Base-by-base conservation (phyloP, 805 yeast genomes). In the Teunomyces gatunensis region DNA sequence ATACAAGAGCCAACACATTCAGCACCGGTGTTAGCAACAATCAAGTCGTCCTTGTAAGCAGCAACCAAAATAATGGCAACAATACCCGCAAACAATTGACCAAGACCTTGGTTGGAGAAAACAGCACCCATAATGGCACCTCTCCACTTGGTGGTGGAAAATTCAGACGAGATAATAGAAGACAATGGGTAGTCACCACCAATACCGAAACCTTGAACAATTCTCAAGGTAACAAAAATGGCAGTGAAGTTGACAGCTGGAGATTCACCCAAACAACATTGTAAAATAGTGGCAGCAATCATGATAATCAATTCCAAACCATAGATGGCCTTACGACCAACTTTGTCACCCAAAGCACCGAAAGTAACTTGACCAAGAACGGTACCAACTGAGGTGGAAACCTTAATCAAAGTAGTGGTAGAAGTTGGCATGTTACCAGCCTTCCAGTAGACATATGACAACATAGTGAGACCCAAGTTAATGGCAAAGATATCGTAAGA, bases 51-150 rank as follows among this genome's bases (percentile, higher is more conserved):
- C 67, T 86, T 87, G 79, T 85, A 90, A 59, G 83, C 96, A 48
- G 85, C 87, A 56, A 88, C 86, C 63, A 82, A 77, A 49, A 87
- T 63, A 52, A 89, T 71, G 48, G 96, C 88, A 58, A 89, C 87
- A 55, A 89, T 75, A 81, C 92, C 96, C 51, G 89, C 96, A 15
- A 83, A 63, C 51, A 90, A 79, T 75, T 91, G 97, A 69, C 97
- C 97, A 84, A 94, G 82, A 71, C 97, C 97, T 75, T 91, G 97
- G 77, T 90, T 90, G 48, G 97, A 92, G 69, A 91, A 91, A 48
- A 89, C 96, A 25, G 96, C 96, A 64, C 88, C 90, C 96, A 89
- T 89, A 59, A 89, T 89, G 55, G 96, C 96, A 79, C 97, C 97
- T 83, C 97, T 87, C 96, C 96, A 89, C 70, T 87, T 89, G 56